Conservation (phyloP, 257 asterid species). For the Fraxinus cuspidata region DNA sequence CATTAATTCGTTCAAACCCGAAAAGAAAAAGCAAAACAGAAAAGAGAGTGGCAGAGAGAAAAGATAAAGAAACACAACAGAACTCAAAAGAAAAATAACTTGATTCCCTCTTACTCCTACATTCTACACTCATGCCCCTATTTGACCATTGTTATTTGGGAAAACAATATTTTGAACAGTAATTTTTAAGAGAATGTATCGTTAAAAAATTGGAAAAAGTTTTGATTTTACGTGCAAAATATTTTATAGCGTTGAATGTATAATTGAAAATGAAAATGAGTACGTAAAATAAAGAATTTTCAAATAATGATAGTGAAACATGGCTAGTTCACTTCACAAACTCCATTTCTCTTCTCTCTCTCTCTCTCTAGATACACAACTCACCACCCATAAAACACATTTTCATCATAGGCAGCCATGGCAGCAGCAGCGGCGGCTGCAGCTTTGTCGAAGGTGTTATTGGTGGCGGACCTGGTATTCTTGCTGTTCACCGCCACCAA, state of each 20-base stretch:
- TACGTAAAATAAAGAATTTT: no score
- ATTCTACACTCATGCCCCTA: neutral
- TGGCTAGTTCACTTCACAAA: neutral
- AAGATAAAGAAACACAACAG: slow-evolving; percentile 7
- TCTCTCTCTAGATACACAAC: neutral
- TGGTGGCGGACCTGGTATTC: slow-evolving; percentile 27
- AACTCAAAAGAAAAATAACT: slow-evolving; percentile 15
- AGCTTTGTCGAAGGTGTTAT: slow-evolving; percentile 26
- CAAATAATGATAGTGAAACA: no score
- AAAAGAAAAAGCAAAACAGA: slow-evolving; percentile 27
- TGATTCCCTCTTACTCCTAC: slow-evolving; percentile 23
- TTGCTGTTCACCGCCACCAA: slow-evolving; percentile 25
- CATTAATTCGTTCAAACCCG: slow-evolving; percentile 19
- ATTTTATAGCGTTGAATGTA: no score
- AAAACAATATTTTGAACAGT: no score
- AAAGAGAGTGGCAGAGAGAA: neutral
- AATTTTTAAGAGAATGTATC: no score
- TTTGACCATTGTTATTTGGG: no score
- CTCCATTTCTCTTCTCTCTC: slow-evolving; percentile 17
- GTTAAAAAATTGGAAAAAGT: no score
- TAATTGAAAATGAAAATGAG: no score
- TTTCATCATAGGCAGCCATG: slow-evolving; percentile 15
- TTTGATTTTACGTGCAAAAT: no score
- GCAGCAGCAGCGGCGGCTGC: slow-evolving; percentile 16
- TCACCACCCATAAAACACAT: neutral